Percentiles rank a stretch among this genome's conserved stretches.
These are phyloP conservation scores for Huiozyma sinensis DNA, from an alignment of 805 yeast species.

Conservation along the genomic window DNA sequence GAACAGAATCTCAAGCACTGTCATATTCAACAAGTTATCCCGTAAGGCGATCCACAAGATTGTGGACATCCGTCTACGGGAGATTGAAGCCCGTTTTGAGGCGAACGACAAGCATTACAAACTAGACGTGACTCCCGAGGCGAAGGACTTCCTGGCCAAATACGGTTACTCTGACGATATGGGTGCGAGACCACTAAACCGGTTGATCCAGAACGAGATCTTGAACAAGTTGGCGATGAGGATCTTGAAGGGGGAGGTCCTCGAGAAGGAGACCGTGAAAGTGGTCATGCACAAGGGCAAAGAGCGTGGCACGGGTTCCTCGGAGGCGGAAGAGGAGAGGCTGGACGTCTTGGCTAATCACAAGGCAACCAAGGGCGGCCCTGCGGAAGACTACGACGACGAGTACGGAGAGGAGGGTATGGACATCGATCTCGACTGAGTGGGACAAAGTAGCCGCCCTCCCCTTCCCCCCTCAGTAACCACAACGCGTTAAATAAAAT, in stretches of 20 bases:
- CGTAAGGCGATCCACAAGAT: constrained; percentile 87
- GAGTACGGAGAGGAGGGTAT: constrained; percentile 15
- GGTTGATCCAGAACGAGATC: constrained; percentile 81
- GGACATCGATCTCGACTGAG: constrained; percentile 6
- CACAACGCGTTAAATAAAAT: no score
- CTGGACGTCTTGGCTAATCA: constrained; percentile 82
- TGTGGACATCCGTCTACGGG: constrained; percentile 72
- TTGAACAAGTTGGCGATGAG: constrained; percentile 84
- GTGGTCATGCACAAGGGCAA: constrained; percentile 37
- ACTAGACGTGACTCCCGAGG: constrained; percentile 63
- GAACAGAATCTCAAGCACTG: constrained; percentile 88
- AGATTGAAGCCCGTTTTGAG: constrained; percentile 77
- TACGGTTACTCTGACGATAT: constrained; percentile 86
- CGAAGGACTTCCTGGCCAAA: constrained; percentile 70
- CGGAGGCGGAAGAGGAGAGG: constrained; percentile 37
- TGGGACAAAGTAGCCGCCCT: no score
- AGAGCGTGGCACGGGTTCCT: constrained; percentile 10
- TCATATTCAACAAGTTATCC: constrained; percentile 86
- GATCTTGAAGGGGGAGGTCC: constrained; percentile 74
- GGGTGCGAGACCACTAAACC: constrained; percentile 94
- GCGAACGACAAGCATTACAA: constrained; percentile 70
- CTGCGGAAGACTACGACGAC: constrained; percentile 38
- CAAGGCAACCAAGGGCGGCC: constrained; percentile 48
- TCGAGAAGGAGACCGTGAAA: constrained; percentile 76
- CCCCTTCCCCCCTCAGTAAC: no score